Evolutionary conservation across 2,329 filamentous ascomycete species (phyloP).

Genomic region (Trichoderma brevicompactum): DNA sequence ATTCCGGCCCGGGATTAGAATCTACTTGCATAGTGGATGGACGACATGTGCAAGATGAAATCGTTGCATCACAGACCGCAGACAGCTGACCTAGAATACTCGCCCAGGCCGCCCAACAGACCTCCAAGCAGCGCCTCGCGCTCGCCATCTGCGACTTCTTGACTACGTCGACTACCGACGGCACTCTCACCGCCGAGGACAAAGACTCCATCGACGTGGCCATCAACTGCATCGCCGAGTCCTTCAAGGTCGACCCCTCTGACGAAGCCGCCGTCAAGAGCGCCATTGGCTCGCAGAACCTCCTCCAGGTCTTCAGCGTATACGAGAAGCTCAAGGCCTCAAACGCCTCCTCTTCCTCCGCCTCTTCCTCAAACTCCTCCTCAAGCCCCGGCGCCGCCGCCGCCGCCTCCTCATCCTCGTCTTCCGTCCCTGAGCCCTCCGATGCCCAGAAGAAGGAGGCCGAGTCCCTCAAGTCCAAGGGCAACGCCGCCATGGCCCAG

Average conservation of each 20-base stretch:
- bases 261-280: slow-evolving; percentile 73
- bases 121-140: slow-evolving; percentile 81
- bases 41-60: too few relatives aligned
- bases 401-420: slow-evolving; percentile 38
- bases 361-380: slow-evolving; percentile 43
- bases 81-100: not conserved
- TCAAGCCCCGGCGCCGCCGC: slow-evolving; percentile 48
- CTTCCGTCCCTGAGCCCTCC: slow-evolving; percentile 40
- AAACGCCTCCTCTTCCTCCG: slow-evolving; percentile 42
- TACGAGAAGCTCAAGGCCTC: slow-evolving; percentile 89
- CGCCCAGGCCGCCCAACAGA: slow-evolving; percentile 44
- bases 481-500: slow-evolving; percentile 92
- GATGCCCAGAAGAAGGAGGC: slow-evolving; percentile 76
- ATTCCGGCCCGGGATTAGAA: not conserved
- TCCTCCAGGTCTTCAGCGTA: slow-evolving; percentile 89
- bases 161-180: slow-evolving; percentile 79
- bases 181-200: slow-evolving; percentile 85
- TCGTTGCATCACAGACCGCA: too few relatives aligned
- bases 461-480: slow-evolving; percentile 84
- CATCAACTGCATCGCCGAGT: slow-evolving; percentile 89
- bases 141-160: slow-evolving; percentile 98
- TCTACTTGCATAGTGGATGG: too few relatives aligned
- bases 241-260: slow-evolving; percentile 90
- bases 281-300: slow-evolving; percentile 83
- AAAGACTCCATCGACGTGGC: slow-evolving; percentile 93